Evolutionary conservation across 495 filamentous ascomycete genomes (phyloP).

Genomic region (Tetracladium marchalianum): DNA sequence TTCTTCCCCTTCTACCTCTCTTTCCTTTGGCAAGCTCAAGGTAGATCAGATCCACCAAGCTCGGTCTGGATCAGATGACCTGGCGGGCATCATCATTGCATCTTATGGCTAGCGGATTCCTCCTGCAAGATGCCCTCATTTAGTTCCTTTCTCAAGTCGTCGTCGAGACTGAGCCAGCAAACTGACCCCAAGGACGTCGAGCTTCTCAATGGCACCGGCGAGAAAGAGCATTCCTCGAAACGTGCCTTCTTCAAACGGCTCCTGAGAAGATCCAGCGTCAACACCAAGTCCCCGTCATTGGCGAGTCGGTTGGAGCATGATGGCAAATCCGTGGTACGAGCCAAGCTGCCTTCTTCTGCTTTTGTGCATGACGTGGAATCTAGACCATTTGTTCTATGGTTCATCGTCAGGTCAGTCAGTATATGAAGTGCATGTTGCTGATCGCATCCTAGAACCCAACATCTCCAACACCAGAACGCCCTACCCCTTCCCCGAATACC

Average conservation of each 20-base stretch:
- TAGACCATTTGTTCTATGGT: too few relatives aligned
- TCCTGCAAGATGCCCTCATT: slow-evolving; percentile 18
- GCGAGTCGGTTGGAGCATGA: slow-evolving; percentile 5
- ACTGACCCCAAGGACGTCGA: slow-evolving; percentile 2
- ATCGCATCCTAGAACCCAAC: neutral
- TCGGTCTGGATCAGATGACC: slow-evolving; percentile 5
- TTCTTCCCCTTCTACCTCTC: neutral
- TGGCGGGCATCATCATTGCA: neutral
- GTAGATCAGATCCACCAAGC: neutral
- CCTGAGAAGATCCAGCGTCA: slow-evolving; percentile 19
- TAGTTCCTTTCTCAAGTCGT: slow-evolving; percentile 13
- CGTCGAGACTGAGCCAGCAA: slow-evolving; percentile 2
- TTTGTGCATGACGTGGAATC: too few relatives aligned
- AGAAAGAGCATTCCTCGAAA: slow-evolving; percentile 17
- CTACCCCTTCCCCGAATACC: slow-evolving; percentile 8
- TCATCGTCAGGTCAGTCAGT: too few relatives aligned
- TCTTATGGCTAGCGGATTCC: too few relatives aligned
- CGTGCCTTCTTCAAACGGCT: slow-evolving; percentile 27
- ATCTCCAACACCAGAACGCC: neutral
- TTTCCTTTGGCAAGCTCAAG: neutral
- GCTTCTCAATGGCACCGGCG: neutral
- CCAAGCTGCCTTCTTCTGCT: neutral
- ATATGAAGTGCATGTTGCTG: neutral
- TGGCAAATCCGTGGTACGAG: slow-evolving; percentile 19
- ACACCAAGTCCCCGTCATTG: slow-evolving; percentile 19